Base-by-base conservation (phyloP, 1,284 basidiomycete species). In the Abortiporus biennis region DNA sequence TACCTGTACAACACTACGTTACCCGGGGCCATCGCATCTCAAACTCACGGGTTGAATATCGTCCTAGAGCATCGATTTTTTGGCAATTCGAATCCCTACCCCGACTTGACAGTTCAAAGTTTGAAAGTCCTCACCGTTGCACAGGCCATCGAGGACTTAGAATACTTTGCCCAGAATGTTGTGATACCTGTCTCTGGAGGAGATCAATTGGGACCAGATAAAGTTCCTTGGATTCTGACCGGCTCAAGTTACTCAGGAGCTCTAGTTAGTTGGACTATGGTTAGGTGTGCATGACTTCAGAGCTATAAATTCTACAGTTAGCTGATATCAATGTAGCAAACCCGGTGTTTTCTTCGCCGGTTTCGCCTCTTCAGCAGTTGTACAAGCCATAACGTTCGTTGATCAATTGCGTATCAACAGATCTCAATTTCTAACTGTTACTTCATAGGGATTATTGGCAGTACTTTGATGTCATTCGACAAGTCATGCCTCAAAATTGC, bases 181-280 rank as follows among this genome's bases (percentile, higher is more conserved):
- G 61, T 73, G 23, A 66, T 86, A 29, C 77, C 83, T 1, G 78
- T 80, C 74, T 78, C 80, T 0, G 70, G 72, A 33, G 84, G 84
- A 4, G 69, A 74, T 46, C 54, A 63, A 6, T 64, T 85, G 8
- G 69, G 68, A 21, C 78, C 82, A 1, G 67, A 67, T 36, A 69
- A 74, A 40, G 74, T 75, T 0, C 78, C 80, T 4, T 86, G 84
- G 85, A 64, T 85, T 35, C 55, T 85, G 19, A 58, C 80, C 25
- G 84, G 85, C n/a, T 80, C 82, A 21, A 83, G 79, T 54, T 85
- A 85, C 52, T 68, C 77, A 50, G 80, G 80, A 49, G 82, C 83
- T 12, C 62, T 86, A 29, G 78, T 77, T 1, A 75, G 76, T 48
- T 87, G 77, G 74, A 79, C 81, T 1, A 77, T 85, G 75, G 75